phyloP scores from a whole-genome alignment of 345 rosid species.

The Arabis hirsuta region DNA sequence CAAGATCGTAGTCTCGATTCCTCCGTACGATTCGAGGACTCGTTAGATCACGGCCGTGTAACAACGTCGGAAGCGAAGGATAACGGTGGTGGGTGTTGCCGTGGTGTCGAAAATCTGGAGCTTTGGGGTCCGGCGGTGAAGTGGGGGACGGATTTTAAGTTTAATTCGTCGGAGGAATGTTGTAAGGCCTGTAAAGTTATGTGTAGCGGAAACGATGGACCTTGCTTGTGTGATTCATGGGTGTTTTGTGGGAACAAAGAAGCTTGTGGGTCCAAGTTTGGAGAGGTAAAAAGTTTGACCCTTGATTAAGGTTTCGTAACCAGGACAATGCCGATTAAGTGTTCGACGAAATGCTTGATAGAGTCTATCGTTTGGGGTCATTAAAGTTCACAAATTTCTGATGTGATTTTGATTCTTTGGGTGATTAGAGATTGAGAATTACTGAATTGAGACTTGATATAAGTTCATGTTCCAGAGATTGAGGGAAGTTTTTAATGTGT shows the following conservation, averaged over 20 bases:
- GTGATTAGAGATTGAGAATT: conserved; percentile 13
- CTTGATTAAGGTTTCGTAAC: conserved; percentile 2
- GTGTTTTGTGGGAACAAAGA: conserved; percentile 81
- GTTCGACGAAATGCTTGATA: conserved; percentile 35
- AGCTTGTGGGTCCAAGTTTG: conserved; percentile 82
- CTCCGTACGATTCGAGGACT: conserved; percentile 31
- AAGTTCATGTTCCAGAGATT: conserved; percentile 17
- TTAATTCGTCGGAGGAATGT: conserved; percentile 69
- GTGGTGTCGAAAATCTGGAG: conserved; percentile 85
- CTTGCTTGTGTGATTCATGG: conserved; percentile 97
- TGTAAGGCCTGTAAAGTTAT: conserved; percentile 87
- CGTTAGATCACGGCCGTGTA: conserved; percentile 23
- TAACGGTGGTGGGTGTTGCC: conserved; percentile 62
- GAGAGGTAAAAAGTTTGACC: conserved; percentile 64
- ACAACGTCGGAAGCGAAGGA: background rate
- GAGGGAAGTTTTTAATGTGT: conserved; percentile 8
- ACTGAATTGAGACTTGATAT: conserved; percentile 14
- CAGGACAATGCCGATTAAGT: background rate
- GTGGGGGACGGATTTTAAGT: conserved; percentile 95
- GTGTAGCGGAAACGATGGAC: conserved; percentile 88
- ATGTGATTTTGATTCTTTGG: conserved; percentile 4
- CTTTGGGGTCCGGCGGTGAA: conserved; percentile 97
- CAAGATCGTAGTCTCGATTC: conserved; percentile 29
- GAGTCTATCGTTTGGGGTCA: background rate
- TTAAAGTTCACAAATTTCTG: background rate